Conservation (phyloP, 1,139 yeast species). For the Saccharomyces hybrid region DNA sequence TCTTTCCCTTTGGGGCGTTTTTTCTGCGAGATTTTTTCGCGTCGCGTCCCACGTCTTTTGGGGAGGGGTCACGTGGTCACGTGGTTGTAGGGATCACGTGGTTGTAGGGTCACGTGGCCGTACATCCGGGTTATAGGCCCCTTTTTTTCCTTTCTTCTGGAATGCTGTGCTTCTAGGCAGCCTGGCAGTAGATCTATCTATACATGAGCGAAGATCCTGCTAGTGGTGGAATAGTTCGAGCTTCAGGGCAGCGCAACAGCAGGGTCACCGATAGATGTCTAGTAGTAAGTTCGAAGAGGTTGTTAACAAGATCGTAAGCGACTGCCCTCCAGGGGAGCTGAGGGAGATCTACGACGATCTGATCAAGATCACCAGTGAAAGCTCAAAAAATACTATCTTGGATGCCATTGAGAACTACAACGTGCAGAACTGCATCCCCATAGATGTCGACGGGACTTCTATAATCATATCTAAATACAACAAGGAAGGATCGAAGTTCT, state of each 20-base stretch:
- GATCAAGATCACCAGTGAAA: constrained; percentile 29
- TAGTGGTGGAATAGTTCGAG: neutral
- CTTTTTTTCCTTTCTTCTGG: neutral
- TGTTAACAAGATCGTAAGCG: constrained; percentile 24
- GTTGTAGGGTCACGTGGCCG: neutral
- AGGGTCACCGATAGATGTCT: constrained; percentile 5
- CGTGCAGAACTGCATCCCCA: constrained; percentile 37
- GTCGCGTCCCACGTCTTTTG: neutral
- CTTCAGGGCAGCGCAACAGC: neutral
- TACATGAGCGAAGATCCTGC: neutral
- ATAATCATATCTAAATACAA: constrained; percentile 43
- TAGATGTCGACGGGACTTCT: constrained; percentile 32
- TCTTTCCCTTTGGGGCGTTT: neutral
- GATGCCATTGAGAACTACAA: constrained; percentile 40
- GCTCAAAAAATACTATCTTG: constrained; percentile 28
- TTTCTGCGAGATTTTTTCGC: neutral
- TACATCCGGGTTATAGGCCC: neutral
- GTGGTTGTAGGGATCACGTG: too few relatives aligned
- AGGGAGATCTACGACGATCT: constrained; percentile 31
- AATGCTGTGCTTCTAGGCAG: neutral
- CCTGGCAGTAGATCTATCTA: neutral
- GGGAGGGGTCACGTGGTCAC: neutral
- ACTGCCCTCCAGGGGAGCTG: constrained; percentile 35
- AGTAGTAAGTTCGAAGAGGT: constrained; percentile 21
- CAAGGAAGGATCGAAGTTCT: constrained; percentile 40